Conservation (phyloP, 1,284 basidiomycete species). For the Moniliella sp. region DNA sequence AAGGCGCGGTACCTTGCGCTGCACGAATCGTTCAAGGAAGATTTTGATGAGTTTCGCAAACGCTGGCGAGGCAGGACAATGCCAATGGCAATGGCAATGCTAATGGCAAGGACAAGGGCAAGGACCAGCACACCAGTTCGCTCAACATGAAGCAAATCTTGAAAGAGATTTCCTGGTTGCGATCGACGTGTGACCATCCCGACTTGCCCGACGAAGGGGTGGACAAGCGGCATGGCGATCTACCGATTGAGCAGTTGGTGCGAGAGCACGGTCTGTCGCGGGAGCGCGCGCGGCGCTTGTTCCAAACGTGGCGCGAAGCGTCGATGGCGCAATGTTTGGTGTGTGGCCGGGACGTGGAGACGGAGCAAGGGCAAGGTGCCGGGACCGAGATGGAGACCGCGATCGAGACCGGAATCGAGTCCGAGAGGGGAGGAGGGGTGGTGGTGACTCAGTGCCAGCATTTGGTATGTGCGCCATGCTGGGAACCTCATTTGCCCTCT, state of each 20-base stretch:
- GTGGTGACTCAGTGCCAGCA: conserved; percentile 73
- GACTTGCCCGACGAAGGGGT: conserved; percentile 50
- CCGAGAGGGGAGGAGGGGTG: conserved; percentile 4
- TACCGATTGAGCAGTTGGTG: too few species aligned
- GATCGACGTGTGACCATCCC: conserved; percentile 90
- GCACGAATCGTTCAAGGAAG: conserved; percentile 65
- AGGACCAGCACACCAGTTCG: conserved; percentile 61
- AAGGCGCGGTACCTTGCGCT: conserved; percentile 66
- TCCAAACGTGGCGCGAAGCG: conserved; percentile 70
- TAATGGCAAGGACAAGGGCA: too few species aligned
- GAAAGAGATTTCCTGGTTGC: conserved; percentile 38
- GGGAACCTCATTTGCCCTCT: conserved; percentile 27
- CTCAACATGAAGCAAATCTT: conserved; percentile 82
- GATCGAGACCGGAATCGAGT: not conserved
- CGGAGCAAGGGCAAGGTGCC: conserved; percentile 2
- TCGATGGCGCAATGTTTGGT: conserved; percentile 35
- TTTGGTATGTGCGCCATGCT: conserved; percentile 42
- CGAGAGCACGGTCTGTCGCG: conserved; percentile 57
- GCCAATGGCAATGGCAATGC: conserved; percentile 87
- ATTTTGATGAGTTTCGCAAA: conserved; percentile 72
- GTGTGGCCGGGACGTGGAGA: conserved; percentile 39
- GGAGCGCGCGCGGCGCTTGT: conserved; percentile 55
- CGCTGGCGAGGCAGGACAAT: conserved; percentile 62
- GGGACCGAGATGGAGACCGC: not conserved
- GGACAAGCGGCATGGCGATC: conserved; percentile 40